Evolutionary conservation across 2,329 filamentous ascomycete species (phyloP), one percentile per base, ranked within the genome.

Genomic region (Lachnellula suecica): DNA sequence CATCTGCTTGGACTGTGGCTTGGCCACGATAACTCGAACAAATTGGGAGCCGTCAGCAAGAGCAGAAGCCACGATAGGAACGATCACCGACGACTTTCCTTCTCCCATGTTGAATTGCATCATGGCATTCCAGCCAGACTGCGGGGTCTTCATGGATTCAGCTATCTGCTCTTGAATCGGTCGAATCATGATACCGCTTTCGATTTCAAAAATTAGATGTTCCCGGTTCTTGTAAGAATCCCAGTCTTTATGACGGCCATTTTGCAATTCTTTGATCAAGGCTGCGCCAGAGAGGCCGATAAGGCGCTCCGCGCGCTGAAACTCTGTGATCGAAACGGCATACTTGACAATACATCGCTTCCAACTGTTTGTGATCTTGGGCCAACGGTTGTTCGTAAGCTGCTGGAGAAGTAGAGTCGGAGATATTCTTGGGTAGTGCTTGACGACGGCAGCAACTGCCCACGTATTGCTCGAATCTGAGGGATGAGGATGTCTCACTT

Each of bases 61-160:
- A 0, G 72, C 67, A 0, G 78, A 68, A 0, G 79, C 79, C 0
- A 86, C 78, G 34, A 88, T 83, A 0, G 85, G 86, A 0, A 86
- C 74, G 44, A 91, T 89, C 1, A 88, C 80, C 0, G 85, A 86
- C 0, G 83, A 83, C 56, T 89, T 89, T 0, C 85, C 86, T 61
- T 87, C 79, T 0, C 86, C 86, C 85, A 89, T 89, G 56, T 87
- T 88, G 2, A 89, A 66, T 59, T 88, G 84, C 71, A 88, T 77
- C 0, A 84, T 77, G 0, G 74, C 65, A 57, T 84, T 87, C 0
- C 63, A 24, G 0, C 60, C 64, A 0, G 62, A 62, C 0, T 63
- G 59, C 0, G 77, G 75, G 0, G 60, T 47, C 2, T 74, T 77
- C 80, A 90, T 89, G 17, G 76, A 61, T 0, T 52, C 42, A 0